Percentiles rank a stretch among this genome's conserved stretches.
Evolutionary conservation across 768 basidiomycete genomes (phyloP).

Genomic region (Postia placenta): DNA sequence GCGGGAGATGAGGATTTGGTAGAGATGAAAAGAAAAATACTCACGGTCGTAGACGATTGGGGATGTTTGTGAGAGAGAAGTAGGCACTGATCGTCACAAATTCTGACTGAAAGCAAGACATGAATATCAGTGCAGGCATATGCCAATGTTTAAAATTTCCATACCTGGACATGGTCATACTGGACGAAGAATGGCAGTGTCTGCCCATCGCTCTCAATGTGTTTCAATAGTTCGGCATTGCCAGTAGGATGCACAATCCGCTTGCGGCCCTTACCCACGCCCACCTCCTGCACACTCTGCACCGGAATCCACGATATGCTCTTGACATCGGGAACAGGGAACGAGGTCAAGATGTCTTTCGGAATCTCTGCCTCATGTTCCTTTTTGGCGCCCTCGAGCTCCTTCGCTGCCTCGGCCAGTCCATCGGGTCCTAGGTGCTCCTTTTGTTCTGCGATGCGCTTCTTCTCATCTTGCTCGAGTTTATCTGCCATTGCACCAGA

Average conservation of each 20-base stretch:
- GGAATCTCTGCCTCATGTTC: constrained; percentile 86
- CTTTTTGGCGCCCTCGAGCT: constrained; percentile 76
- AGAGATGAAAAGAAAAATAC: constrained; percentile 16
- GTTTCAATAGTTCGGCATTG: constrained; percentile 44
- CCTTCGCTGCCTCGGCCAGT: constrained; percentile 58
- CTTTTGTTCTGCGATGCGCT: constrained; percentile 65
- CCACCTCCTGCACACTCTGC: constrained; percentile 57
- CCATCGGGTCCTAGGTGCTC: constrained; percentile 74
- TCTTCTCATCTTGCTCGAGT: constrained; percentile 77
- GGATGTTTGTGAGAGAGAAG: constrained; percentile 70
- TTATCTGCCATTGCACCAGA: constrained; percentile 78
- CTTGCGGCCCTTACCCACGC: constrained; percentile 36
- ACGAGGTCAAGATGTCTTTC: constrained; percentile 67
- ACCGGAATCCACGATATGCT: constrained; percentile 90
- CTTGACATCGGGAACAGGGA: constrained; percentile 88
- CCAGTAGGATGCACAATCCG: constrained; percentile 19
- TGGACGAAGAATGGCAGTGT: constrained; percentile 84
- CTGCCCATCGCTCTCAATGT: constrained; percentile 63
- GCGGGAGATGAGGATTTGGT: neutral
- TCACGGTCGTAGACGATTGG: constrained; percentile 72
- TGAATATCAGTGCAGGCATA: neutral
- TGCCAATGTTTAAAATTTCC: constrained; percentile 8
- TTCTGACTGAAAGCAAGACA: constrained; percentile 51
- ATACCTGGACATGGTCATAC: constrained; percentile 87
- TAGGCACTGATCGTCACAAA: constrained; percentile 80